Percentiles rank a stretch among this genome's conserved stretches.
These are phyloP conservation scores for Neurospora sp. DNA, from an alignment of 2,329 filamentous ascomycete species.

Conservation along the genomic window DNA sequence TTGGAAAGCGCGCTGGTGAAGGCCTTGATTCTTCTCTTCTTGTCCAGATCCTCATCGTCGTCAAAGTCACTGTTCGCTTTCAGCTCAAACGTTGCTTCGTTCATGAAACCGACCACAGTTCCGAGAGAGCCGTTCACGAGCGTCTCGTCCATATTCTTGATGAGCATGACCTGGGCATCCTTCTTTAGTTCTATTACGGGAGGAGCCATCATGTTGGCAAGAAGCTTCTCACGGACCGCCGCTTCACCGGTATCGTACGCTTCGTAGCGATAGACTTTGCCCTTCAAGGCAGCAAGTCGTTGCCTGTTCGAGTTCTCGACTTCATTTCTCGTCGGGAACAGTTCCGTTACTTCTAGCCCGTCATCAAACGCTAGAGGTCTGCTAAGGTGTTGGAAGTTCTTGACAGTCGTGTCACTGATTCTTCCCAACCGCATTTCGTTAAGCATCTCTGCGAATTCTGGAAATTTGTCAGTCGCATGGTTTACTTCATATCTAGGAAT, in stretches of 20 bases:
- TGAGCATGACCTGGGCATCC: constrained; percentile 97
- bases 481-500: neutral
- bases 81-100: constrained; percentile 29
- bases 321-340: constrained; percentile 85
- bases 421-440: constrained; percentile 94
- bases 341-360: constrained; percentile 71
- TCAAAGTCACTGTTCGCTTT: constrained; percentile 21
- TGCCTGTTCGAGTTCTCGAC: constrained; percentile 78
- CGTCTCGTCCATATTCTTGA: constrained; percentile 94
- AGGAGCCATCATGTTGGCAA: constrained; percentile 90
- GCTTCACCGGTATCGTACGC: constrained; percentile 69
- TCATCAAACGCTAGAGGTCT: constrained; percentile 65
- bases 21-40: constrained; percentile 16
- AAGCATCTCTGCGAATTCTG: constrained; percentile 84
- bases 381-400: constrained; percentile 63
- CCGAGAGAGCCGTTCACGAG: constrained; percentile 93
- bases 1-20: constrained; percentile 19
- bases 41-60: constrained; percentile 30
- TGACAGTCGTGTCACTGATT: constrained; percentile 66
- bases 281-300: constrained; percentile 63
- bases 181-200: constrained; percentile 72
- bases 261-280: constrained; percentile 58
- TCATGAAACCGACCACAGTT: constrained; percentile 72
- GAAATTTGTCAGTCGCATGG: constrained; percentile 17
- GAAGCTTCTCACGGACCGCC: constrained; percentile 61